Evolutionary conservation across 768 basidiomycete species (phyloP).

Genomic region (Nidula microcarpa): DNA sequence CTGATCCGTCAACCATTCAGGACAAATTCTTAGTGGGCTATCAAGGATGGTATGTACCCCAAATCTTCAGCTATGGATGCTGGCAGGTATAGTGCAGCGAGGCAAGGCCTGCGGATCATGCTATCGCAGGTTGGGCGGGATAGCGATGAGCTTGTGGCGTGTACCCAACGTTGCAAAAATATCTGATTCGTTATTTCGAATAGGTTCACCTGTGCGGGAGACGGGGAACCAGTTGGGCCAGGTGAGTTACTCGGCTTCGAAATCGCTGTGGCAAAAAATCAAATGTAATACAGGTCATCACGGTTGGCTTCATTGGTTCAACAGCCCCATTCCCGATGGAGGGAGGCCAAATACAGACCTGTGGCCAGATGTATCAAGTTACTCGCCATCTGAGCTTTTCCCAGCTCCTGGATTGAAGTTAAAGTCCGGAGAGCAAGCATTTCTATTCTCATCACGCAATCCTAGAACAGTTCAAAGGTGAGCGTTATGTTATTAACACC

Average conservation of each 20-base stretch:
- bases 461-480: conserved; percentile 66
- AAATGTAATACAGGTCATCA: conserved; percentile 50
- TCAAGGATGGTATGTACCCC: conserved; percentile 69
- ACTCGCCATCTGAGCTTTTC: conserved; percentile 68
- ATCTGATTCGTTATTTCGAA: background rate
- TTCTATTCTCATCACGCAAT: conserved; percentile 78
- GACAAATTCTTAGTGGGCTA: conserved; percentile 85
- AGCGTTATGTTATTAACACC: conserved; percentile 5
- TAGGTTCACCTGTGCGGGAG: conserved; percentile 73
- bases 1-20: conserved; percentile 73
- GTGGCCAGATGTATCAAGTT: conserved; percentile 77
- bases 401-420: conserved; percentile 63
- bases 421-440: conserved; percentile 52
- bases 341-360: conserved; percentile 73
- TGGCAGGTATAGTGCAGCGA: background rate
- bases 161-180: background rate
- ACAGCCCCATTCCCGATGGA: conserved; percentile 61
- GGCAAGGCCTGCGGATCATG: background rate
- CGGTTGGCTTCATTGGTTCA: conserved; percentile 87
- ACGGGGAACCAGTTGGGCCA: conserved; percentile 64
- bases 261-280: background rate
- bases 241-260: conserved; percentile 26
- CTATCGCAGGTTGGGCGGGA: background rate
- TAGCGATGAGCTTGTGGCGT: background rate
- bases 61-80: background rate